phyloP scores from a whole-genome alignment of 352 stramenopile species.

The Globisporangium splendens region DNA sequence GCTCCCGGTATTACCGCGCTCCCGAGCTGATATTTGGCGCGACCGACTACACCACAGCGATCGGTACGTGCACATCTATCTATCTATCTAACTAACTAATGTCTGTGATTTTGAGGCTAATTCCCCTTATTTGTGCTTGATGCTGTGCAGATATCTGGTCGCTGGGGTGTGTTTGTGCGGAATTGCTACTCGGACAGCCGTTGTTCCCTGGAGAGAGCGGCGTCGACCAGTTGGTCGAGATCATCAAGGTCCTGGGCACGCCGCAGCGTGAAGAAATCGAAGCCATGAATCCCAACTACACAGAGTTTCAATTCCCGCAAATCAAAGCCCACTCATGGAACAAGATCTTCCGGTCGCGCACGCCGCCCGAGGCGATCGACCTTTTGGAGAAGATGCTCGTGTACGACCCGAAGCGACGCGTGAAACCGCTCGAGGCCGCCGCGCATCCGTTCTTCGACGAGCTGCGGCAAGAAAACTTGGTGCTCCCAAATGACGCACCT shows the following conservation, averaged over 20 bases:
- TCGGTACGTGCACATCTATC: conserved; percentile 48
- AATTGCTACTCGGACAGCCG: conserved; percentile 96
- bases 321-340: conserved; percentile 98
- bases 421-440: conserved; percentile 81
- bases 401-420: conserved; percentile 92
- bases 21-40: conserved; percentile 99
- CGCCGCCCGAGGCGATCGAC: conserved; percentile 95
- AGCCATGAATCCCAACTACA: conserved; percentile 99
- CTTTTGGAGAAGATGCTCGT: conserved; percentile 96
- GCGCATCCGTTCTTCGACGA: conserved; percentile 99
- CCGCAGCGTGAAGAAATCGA: conserved; percentile 98
- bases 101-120: background rate
- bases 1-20: conserved; percentile 98
- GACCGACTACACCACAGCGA: conserved; percentile 99
- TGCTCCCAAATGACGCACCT: conserved; percentile 83
- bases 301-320: conserved; percentile 99
- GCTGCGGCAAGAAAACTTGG: conserved; percentile 81
- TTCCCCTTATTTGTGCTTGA: background rate
- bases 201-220: conserved; percentile 98
- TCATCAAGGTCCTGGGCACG: conserved; percentile 99
- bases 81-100: background rate
- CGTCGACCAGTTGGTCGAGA: conserved; percentile 99
- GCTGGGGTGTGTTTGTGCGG: conserved; percentile 96
- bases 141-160: conserved; percentile 91
- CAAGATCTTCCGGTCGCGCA: conserved; percentile 96